Evolutionary conservation across 202 grass and related monocot species (phyloP), one percentile per base, ranked within the genome.

Genomic region (Miscanthus sacchariflorus): DNA sequence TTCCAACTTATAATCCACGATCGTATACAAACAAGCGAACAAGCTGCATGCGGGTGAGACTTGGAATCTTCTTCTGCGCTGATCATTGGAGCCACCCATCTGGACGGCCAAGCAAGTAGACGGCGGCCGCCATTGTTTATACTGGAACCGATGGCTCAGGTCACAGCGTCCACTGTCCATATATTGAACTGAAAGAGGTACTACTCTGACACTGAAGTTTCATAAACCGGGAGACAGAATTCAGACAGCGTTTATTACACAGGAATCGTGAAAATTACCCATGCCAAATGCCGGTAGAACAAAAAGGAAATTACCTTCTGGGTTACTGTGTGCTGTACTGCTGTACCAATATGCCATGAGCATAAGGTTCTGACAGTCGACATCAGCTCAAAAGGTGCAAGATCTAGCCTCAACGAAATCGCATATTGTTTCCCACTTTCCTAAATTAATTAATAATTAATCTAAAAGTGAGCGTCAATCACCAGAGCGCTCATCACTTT

Each of bases 371-470:
- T 40, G 2, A 42, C 9, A 21, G 79, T 85, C 36, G 75, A 35
- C 40, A 56, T 74, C 56, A 67, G 56, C 76, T 83, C 52, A 68
- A 50, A 87, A 24, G 63, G 38, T 70, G 76, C 25, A 84, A 76
- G 30, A 80, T 76, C 69, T 69, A 69, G 74, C 70, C 42, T 81
- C 14, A 10, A 9, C 40, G 65, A 76, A 88, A 84, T 81, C 48
- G 35, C 39, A 49, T 72, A 61, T 84, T 50, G 49, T 68, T 81
- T 39, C 5, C 42, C 42, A 45, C 36, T 70, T 76, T 33, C 67
- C 23, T 38, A 54, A 39, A 38, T 45, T 44, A 40, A 38, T 79
- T 68, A 64, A 73, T 0, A 43, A 74, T 68, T 79, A 23, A 72
- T 78, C 83, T 50, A 52, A 86, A 78, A 83, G 84, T 3, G 58